These are phyloP conservation scores for Petunia hybrid DNA, from an alignment of 305 asterid species.

Conservation along the genomic window DNA sequence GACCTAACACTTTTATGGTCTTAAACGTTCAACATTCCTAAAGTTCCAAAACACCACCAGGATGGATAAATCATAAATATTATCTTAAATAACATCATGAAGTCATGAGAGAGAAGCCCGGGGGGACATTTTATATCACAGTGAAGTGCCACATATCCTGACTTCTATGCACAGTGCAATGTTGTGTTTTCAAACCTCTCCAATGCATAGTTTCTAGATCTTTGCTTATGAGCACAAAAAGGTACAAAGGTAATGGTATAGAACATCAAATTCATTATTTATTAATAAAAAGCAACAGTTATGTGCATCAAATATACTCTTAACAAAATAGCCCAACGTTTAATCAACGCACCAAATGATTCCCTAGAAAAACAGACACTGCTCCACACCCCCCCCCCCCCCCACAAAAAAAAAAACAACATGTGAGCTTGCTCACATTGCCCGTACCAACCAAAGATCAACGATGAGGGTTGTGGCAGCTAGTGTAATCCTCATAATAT, in stretches of 20 bases:
- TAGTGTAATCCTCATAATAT: too few species aligned
- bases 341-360: background rate
- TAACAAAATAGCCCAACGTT: slow-evolving; percentile 2
- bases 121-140: background rate
- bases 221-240: background rate
- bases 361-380: background rate
- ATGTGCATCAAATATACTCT: background rate
- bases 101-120: background rate
- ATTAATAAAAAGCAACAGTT: background rate
- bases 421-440: too few species aligned
- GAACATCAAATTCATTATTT: background rate
- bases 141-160: background rate
- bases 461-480: too few species aligned
- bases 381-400: background rate
- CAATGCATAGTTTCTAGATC: background rate
- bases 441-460: too few species aligned
- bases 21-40: background rate
- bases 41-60: background rate
- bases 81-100: background rate
- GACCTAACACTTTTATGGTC: background rate
- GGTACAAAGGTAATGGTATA: background rate
- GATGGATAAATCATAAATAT: too few species aligned
- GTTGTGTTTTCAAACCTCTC: background rate
- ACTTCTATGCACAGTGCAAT: background rate
- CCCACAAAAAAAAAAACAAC: too few species aligned